phyloP scores from a whole-genome alignment of 495 filamentous ascomycete genomes.

The Penicillium taxi region DNA sequence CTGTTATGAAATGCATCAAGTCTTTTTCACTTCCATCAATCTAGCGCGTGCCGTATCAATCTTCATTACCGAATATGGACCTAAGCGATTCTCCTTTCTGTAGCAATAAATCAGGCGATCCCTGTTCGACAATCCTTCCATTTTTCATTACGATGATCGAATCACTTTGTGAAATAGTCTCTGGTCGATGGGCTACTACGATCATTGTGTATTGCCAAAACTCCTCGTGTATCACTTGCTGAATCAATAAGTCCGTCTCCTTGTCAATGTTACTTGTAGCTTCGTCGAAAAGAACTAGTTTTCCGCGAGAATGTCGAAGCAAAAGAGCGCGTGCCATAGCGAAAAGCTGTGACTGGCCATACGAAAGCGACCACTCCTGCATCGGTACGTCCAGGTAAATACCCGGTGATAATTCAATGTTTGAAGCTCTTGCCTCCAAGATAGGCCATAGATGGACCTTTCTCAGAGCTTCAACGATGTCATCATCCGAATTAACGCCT shows the following conservation, averaged over 20 bases:
- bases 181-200: not conserved
- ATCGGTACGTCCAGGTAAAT: not conserved
- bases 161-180: not conserved
- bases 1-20: too few species aligned
- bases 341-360: constrained; percentile 1
- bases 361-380: not conserved
- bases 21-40: too few species aligned
- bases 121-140: not conserved
- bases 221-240: not conserved
- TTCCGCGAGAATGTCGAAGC: not conserved
- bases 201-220: not conserved
- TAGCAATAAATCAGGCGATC: not conserved
- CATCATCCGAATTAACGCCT: not conserved
- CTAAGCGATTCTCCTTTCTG: not conserved
- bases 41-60: too few species aligned
- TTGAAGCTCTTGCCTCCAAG: not conserved
- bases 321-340: not conserved
- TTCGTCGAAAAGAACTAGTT: not conserved
- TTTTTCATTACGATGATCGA: not conserved
- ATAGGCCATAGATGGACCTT: not conserved
- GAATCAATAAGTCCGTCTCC: not conserved
- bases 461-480: not conserved
- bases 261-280: not conserved
- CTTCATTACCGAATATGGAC: not conserved
- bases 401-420: not conserved